A percentile compares a stretch with the other conserved stretches of the same genome.
Conservation (phyloP, 148 eudicot species). For the Rhododendron ovatum region DNA sequence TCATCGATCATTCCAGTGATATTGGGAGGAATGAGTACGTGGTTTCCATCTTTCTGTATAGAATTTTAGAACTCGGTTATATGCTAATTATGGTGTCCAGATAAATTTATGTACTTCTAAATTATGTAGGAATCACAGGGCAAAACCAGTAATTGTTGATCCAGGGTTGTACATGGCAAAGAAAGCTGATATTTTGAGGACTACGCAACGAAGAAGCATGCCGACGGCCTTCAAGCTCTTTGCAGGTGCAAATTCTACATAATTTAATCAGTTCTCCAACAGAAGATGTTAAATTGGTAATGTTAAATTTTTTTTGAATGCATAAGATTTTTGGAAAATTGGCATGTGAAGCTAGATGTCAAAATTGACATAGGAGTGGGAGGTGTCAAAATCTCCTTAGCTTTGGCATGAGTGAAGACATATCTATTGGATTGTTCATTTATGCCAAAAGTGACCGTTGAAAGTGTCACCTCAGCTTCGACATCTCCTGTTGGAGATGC, state of each 20-base stretch:
- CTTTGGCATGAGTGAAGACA: no score
- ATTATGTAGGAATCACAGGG: slow-evolving; percentile 65
- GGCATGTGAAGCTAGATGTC: no score
- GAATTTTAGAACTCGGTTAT: no score
- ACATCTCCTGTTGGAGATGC: no score
- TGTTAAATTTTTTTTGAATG: no score
- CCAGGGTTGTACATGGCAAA: slow-evolving; percentile 78
- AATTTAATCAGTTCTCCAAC: not conserved
- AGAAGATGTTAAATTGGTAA: no score
- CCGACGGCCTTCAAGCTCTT: slow-evolving; percentile 91
- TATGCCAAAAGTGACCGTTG: no score
- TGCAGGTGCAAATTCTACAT: slow-evolving; percentile 52
- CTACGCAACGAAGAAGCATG: slow-evolving; percentile 81
- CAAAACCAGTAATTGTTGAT: slow-evolving; percentile 82
- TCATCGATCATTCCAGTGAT: slow-evolving; percentile 87
- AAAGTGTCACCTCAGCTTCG: no score
- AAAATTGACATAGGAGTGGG: no score
- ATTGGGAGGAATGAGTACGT: slow-evolving; percentile 97
- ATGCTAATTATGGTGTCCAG: not conserved
- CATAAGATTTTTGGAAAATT: no score
- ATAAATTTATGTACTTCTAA: not conserved
- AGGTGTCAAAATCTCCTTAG: no score
- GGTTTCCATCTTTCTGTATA: not conserved
- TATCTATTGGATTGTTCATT: no score
- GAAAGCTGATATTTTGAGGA: slow-evolving; percentile 82